These are phyloP conservation scores for Aspergillus floridensis DNA, from an alignment of 2,329 filamentous ascomycete genomes.

Conservation along the genomic window DNA sequence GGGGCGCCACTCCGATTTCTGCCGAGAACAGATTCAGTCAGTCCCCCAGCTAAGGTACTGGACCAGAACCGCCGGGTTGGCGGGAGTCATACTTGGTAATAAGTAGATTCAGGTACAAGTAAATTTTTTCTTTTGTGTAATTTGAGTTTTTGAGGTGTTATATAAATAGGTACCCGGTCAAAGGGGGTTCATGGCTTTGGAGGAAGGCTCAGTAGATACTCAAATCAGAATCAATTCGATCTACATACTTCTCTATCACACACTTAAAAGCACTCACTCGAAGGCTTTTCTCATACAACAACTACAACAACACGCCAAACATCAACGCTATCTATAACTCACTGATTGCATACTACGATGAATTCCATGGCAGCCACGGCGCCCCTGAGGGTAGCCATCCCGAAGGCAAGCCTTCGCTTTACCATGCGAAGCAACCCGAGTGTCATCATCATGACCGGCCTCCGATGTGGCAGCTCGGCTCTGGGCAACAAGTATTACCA, in stretches of 20 bases:
- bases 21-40: slow-evolving; percentile 5
- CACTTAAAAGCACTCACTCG: not conserved
- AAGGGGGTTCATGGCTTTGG: not conserved
- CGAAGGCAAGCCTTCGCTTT: slow-evolving; percentile 26
- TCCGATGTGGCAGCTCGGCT: slow-evolving; percentile 22
- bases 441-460: slow-evolving; percentile 22
- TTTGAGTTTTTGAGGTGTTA: not conserved
- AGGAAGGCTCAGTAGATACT: not conserved
- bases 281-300: not conserved
- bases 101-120: not conserved
- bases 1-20: slow-evolving; percentile 18
- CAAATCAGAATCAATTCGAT: not conserved
- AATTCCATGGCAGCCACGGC: slow-evolving; percentile 27
- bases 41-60: not conserved
- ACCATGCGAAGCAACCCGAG: slow-evolving; percentile 26
- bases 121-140: not conserved
- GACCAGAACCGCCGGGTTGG: too few species aligned
- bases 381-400: slow-evolving; percentile 29
- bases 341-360: slow-evolving; percentile 22
- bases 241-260: not conserved
- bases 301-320: not conserved
- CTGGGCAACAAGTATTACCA: slow-evolving; percentile 14
- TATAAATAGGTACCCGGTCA: not conserved
- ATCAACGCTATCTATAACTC: not conserved
- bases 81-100: not conserved